Evolutionary conservation across 495 filamentous ascomycete genomes (phyloP), one percentile per base, ranked within the genome.

Genomic region (Trichoderma asperelloides): DNA sequence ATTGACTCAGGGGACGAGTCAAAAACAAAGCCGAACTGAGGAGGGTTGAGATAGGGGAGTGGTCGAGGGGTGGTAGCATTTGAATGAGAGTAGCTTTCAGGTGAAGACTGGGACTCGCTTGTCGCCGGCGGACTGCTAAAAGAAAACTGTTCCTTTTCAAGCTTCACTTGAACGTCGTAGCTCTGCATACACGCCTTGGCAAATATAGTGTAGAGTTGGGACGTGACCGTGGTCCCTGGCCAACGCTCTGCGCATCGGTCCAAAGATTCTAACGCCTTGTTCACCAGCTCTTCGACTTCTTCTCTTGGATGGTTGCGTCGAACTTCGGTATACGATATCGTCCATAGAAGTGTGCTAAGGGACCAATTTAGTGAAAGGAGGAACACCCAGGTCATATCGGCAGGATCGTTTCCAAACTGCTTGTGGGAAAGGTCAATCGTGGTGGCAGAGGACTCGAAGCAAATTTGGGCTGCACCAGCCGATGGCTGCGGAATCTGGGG

Each of bases 331-430:
- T 94, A 96, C 3, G 91, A 94, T 27, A 96, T 82, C 9, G 88
- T 82, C 94, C 94, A 98, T 2, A 98, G 85, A 41, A 96, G 83
- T 27, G 90, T 92, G 71, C 95, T 94, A 49, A 96, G 81, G 18
- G 88, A 86, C 84, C 92, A 91, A 77, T 96, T 96, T 25, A 97
- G 81, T 45, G 89, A 85, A 67, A 96, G 85, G 9, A 94, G 85
- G 72, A 96, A 96, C 45, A 96, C 87, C 92, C 93, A 98, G 3
- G 92, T 96, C 66, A 96, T 78, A 72, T 97, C 94, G 25, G 94
- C 87, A 27, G 85, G 86, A 9, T 82, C 82, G 11, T 84, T 87
- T 68, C 85, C 81, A 72, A 95, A 89, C 74, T 96, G 92, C 63
- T 89, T 84, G 71, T 83, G 85, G 45, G 91, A 88, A 76, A 92